Base-by-base conservation (phyloP, 192 early-diverging fungal genomes). In the Coemansia erecta region DNA sequence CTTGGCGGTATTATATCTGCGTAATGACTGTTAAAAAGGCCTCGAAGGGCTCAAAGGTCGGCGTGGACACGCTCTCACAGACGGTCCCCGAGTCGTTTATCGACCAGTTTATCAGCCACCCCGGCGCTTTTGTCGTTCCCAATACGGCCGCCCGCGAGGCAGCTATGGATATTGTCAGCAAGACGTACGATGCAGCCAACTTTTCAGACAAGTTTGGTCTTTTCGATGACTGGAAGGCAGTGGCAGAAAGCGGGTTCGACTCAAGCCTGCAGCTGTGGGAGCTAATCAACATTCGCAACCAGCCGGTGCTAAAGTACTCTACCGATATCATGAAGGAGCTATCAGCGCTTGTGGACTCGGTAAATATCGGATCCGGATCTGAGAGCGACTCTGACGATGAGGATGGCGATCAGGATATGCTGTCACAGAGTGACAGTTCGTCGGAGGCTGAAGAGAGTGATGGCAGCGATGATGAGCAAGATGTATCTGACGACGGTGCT, bases 191-290 rank as follows among this genome's bases (percentile, higher is more conserved):
- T 53, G 69, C 76, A n/a, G 69, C 66, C 53, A 79, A 72, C 46
- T 21, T 24, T 35, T 17, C 66, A 3, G 76, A 69, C 52, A 78
- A 78, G 58, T 78, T 72, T 58, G 75, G 75, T 1, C 58, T 78
- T 2, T 78, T 67, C n/a, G 75, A 78, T 41, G 66, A 68, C 53
- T 73, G 70, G 76, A 61, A 44, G 31, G 51, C 70, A 2, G 70
- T 72, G 0, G 18, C 53, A 0, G 58, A 56, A 13, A 80, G 71
- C 35, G 78, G 78, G 15, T 80, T 80, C 46, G 72, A 73, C 51
- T 43, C 59, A 13, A 61, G 85, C 47, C 85, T 90, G 56, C 94
- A 95, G 82, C 86, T 98, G 46, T 98, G 95, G 95, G 91, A 94
- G 72, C 90, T 95, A 68, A 82, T 98, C 46, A 85, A 86, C 56